Evolutionary conservation across 108 stramenopile genomes (phyloP).

Genomic region (Schizochytrium sp.): DNA sequence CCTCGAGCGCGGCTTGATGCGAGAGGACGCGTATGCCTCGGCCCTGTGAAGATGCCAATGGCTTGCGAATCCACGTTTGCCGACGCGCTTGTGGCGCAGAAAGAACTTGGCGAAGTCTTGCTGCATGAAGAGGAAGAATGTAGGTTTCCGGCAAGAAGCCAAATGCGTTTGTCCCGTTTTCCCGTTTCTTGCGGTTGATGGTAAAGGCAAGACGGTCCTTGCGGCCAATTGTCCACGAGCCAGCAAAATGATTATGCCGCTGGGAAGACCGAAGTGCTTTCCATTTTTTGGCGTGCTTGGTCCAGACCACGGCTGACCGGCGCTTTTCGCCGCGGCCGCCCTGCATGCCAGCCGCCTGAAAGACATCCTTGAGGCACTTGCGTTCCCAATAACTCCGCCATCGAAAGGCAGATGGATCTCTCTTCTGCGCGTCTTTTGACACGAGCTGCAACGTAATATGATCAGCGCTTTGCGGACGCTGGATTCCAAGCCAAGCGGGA

Average conservation of each 20-base stretch:
- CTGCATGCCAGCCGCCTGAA: not conserved
- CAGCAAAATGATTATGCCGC: constrained; percentile 57
- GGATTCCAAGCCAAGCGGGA: not conserved
- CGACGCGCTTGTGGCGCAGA: not conserved
- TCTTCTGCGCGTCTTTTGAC: not conserved
- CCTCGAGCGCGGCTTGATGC: constrained; percentile 22
- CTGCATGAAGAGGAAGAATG: constrained; percentile 42
- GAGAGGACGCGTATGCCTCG: constrained; percentile 42
- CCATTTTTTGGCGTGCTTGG: constrained; percentile 1
- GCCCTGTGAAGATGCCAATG: constrained; percentile 44
- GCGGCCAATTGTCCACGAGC: constrained; percentile 51
- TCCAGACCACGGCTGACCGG: not conserved
- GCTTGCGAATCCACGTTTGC: constrained; percentile 43
- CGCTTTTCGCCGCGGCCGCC: not conserved
- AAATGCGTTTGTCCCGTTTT: not conserved
- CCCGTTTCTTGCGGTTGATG: not conserved
- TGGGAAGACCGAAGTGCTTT: constrained; percentile 34
- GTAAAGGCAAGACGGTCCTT: constrained; percentile 48
- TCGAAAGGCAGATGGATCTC: not conserved
- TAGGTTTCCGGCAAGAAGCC: constrained; percentile 41
- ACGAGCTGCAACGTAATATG: not conserved
- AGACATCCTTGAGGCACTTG: not conserved
- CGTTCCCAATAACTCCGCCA: constrained; percentile 11
- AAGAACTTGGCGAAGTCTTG: not conserved
- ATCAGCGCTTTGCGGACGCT: not conserved